Base-by-base conservation (phyloP, 2,329 filamentous ascomycete genomes). In the Polychaeton citri region DNA sequence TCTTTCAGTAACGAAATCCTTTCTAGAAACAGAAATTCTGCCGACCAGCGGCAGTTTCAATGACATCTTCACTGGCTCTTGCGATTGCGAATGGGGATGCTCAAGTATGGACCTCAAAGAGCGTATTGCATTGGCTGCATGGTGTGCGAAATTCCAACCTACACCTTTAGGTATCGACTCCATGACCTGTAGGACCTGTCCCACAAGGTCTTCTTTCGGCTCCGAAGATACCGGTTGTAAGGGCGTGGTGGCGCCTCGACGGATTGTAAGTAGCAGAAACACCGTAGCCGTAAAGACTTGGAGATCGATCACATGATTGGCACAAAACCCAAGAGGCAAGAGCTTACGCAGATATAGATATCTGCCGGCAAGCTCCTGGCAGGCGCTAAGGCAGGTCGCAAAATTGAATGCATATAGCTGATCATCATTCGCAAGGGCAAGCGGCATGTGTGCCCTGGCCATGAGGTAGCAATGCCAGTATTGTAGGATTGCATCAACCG, bases 391-490 rank as follows among this genome's bases (percentile, higher is more conserved):
- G 37, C 50, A 52, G 7, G 40, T 37, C 9, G 40, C 40, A 18
- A 48, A 44, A 34, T 47, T 52, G 39, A 48, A 49, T 2, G 44
- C 38, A 21, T 46, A 52, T 15, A 12, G 24, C 30, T 42, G 38
- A 19, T 44, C 38, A 30, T 49, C 45, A n/a, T 47, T 43, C 18
- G 38, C 32, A 38, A 52, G 41, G 4, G 51, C 51, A 5, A 44
- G 34, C 8, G 46, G 48, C 3, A 52, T 40, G 30, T 53, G 50
- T 6, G 45, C 37, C 17, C 50, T 40, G 4, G 41, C 40, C 1
- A 43, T 48, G 16, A 53, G 39, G 34, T 53, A 53, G 26, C 43
- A 43, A 35, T 48, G 41, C 43, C 46, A 52, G 33, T 47, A 51
- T 20, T 52, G 49, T 2, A 51, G 35, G 10, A 53, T 38, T 13